Conservation (phyloP, 2,329 filamentous ascomycete genomes). For the Phialophora chinensis region DNA sequence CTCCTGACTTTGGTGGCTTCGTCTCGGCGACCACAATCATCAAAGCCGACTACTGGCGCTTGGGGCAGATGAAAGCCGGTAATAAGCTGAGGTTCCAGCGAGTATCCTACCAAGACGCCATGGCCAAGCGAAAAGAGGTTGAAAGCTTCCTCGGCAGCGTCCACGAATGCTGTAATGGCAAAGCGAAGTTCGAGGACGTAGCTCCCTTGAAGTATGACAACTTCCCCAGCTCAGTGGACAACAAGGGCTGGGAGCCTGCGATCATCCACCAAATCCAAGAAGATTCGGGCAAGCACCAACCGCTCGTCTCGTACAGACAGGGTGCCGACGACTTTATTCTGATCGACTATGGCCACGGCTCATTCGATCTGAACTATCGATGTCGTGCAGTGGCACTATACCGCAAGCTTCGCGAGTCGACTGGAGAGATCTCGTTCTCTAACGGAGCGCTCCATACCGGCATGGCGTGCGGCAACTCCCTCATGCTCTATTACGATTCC, state of each 20-base stretch:
- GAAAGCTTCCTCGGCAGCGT: constrained; percentile 55
- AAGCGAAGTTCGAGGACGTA: constrained; percentile 43
- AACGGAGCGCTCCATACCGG: constrained; percentile 55
- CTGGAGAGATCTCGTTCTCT: constrained; percentile 47
- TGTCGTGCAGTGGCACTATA: constrained; percentile 62
- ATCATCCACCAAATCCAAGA: constrained; percentile 46
- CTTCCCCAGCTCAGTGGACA: constrained; percentile 36
- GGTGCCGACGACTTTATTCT: constrained; percentile 60
- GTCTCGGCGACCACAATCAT: constrained; percentile 62
- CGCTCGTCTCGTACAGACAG: constrained; percentile 52
- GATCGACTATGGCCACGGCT: constrained; percentile 63
- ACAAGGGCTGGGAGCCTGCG: constrained; percentile 41
- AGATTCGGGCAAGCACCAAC: constrained; percentile 43
- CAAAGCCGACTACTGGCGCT: constrained; percentile 65
- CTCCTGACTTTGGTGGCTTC: constrained; percentile 67
- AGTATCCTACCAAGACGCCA: constrained; percentile 59
- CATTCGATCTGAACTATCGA: constrained; percentile 63
- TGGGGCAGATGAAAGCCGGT: constrained; percentile 67
- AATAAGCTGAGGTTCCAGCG: constrained; percentile 59
- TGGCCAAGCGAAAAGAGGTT: constrained; percentile 52
- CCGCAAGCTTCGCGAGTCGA: constrained; percentile 50
- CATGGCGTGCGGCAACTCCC: constrained; percentile 56
- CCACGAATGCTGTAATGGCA: constrained; percentile 48
- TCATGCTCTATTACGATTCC: constrained; percentile 56
- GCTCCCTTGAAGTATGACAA: constrained; percentile 42